A percentile compares a stretch with the other conserved stretches of the same genome.
These are phyloP conservation scores for Sugiyamaella pinicola DNA, from an alignment of 1,139 yeast genomes.

Conservation along the genomic window DNA sequence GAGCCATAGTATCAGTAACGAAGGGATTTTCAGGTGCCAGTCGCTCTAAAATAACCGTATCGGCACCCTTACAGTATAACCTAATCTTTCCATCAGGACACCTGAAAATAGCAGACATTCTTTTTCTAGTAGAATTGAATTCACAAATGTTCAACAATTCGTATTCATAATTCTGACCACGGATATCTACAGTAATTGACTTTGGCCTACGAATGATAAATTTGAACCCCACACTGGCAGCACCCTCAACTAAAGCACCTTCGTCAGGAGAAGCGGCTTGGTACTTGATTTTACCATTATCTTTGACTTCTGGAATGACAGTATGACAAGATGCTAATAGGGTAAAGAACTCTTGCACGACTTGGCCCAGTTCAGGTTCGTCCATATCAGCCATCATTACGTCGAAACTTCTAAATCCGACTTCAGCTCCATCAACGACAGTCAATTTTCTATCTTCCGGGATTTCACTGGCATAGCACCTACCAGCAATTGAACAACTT, in stretches of 20 bases:
- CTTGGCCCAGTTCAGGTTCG: slow-evolving; percentile 52
- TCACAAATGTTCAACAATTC: slow-evolving; percentile 91
- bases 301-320: slow-evolving; percentile 85
- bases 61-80: slow-evolving; percentile 96
- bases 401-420: slow-evolving; percentile 76
- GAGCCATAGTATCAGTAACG: slow-evolving; percentile 78
- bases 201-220: slow-evolving; percentile 86
- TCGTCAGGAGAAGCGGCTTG: slow-evolving; percentile 99
- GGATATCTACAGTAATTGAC: slow-evolving; percentile 65
- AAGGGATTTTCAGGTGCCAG: slow-evolving; percentile 74
- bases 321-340: slow-evolving; percentile 93
- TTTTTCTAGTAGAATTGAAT: slow-evolving; percentile 93
- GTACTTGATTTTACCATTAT: slow-evolving; percentile 63
- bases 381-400: slow-evolving; percentile 58
- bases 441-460: slow-evolving; percentile 88
- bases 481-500: slow-evolving; percentile 92
- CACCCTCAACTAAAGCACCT: slow-evolving; percentile 98
- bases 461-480: slow-evolving; percentile 81
- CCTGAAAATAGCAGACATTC: slow-evolving; percentile 95
- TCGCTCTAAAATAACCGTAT: slow-evolving; percentile 89
- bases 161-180: slow-evolving; percentile 56
- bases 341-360: slow-evolving; percentile 81
- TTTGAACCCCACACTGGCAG: slow-evolving; percentile 82
- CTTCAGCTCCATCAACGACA: slow-evolving; percentile 74
- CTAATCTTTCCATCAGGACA: slow-evolving; percentile 93